phyloP scores from a whole-genome alignment of 495 filamentous ascomycete species.

The Baudoinia panamericana region DNA sequence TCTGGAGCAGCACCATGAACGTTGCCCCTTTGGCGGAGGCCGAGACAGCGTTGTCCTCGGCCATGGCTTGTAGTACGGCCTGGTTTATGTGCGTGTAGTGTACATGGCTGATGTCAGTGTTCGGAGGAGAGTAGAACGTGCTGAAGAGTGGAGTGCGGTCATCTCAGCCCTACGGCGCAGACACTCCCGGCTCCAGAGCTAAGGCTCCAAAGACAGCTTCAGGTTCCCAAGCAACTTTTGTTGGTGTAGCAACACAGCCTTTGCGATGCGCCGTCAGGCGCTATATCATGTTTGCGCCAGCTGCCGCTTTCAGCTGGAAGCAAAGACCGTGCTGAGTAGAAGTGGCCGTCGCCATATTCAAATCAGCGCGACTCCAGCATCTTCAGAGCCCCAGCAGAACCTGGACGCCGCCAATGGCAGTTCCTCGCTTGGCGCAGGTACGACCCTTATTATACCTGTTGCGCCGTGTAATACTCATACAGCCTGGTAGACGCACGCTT shows the following conservation, averaged over 20 bases:
- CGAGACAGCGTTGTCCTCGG: constrained; percentile 29
- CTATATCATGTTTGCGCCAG: constrained; percentile 16
- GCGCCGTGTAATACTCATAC: constrained; percentile 1
- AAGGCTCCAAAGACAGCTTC: not conserved
- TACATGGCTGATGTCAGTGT: too few species aligned
- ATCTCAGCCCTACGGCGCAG: not conserved
- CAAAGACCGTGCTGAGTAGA: not conserved
- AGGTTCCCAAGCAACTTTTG: not conserved
- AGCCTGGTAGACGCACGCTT: constrained; percentile 73
- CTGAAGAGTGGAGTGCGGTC: not conserved
- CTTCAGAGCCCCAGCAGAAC: constrained; percentile 17
- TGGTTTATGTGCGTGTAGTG: too few species aligned
- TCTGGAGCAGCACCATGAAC: constrained; percentile 73
- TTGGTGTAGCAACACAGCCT: not conserved
- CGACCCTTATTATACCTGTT: not conserved
- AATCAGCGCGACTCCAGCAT: constrained; percentile 29
- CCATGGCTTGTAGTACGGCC: constrained; percentile 5
- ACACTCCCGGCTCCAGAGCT: too few species aligned
- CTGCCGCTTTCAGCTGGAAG: constrained; percentile 18
- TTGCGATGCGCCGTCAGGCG: constrained; percentile 15
- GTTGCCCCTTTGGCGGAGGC: constrained; percentile 58
- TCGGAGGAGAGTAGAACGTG: too few species aligned
- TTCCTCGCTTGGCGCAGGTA: constrained; percentile 21
- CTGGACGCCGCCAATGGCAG: constrained; percentile 8
- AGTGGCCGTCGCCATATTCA: constrained; percentile 20